Conservation (phyloP, 768 basidiomycete genomes). For the Mycena galopus region DNA sequence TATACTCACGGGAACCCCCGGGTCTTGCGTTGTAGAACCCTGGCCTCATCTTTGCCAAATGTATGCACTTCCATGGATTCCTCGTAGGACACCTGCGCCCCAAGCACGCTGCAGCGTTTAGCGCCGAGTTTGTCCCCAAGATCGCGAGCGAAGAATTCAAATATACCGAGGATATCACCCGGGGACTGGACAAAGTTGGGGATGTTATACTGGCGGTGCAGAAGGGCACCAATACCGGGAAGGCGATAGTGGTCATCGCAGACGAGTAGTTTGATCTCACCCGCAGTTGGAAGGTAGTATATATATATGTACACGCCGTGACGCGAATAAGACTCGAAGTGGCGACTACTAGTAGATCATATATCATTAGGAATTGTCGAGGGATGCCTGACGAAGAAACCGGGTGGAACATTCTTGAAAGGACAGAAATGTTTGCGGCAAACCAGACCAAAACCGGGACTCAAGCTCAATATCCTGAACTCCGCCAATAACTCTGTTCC, state of each 20-base stretch:
- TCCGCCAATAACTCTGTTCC: no score
- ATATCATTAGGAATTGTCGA: no score
- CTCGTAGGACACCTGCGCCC: not conserved
- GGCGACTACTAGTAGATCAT: no score
- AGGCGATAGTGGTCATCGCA: constrained; percentile 22
- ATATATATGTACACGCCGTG: no score
- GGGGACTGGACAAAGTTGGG: constrained; percentile 29
- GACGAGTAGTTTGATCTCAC: constrained; percentile 17
- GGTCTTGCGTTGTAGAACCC: constrained; percentile 5
- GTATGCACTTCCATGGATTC: constrained; percentile 8
- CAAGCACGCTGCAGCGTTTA: constrained; percentile 48
- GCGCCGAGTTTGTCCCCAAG: constrained; percentile 52
- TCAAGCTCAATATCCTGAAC: no score
- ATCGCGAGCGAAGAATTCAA: constrained; percentile 62
- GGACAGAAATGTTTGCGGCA: no score
- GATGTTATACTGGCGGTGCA: constrained; percentile 46
- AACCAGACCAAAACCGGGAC: no score
- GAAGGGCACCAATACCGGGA: constrained; percentile 51
- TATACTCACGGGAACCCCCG: no score
- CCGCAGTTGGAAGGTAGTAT: no score
- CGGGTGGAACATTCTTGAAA: no score
- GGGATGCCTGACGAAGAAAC: no score
- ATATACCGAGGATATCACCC: constrained; percentile 58
- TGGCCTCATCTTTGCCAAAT: not conserved
- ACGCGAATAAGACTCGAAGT: no score